Base-by-base conservation (phyloP, 2,329 filamentous ascomycete species). In the Claviceps purpurea region DNA sequence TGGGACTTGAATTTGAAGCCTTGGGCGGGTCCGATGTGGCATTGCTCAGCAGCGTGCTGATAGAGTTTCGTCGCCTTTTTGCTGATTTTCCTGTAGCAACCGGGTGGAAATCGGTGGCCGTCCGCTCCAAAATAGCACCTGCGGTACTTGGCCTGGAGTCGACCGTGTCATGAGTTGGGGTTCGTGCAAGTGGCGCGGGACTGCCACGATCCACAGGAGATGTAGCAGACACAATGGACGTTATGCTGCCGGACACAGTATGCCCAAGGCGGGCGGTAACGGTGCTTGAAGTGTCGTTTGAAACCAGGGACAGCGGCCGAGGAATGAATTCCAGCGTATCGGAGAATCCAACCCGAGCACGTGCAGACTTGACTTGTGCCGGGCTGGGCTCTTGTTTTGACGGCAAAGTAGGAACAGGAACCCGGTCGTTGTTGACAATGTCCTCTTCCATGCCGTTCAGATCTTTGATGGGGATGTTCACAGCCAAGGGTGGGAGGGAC, bases 251-350 rank as follows among this genome's bases (percentile, higher is more conserved):
- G 26, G 85, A 85, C 38, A 87, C 75, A 1, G 84, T 87, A 64
- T 91, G 87, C 5, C 81, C 79, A 3, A 77, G 77, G 26, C 81
- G 78, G 18, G 83, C 76, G 0, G 87, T 89, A 51, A 81, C 71
- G 2, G 85, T 93, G 62, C 84, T 89, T 46, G 88, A 84, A 0
- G 87, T 89, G 64, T 93, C 89, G 20, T 83, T 90, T 1, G 89
- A 95, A 14, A 94, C 82, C 20, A 90, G 73, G 2, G 90, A 95
- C 18, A 94, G 69, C 0, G 90, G 89, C 11, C 88, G 79, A 5
- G 85, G 85, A 59, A 90, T 90, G 56, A 86, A 89, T 65, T 94
- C 87, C 30, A 94, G 74, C 11, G 81, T 86, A 56, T 94, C 89
- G 1, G 87, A 89, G 62, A 95, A 95, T 1, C 85, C 87, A 46